A percentile compares a stretch with the other conserved stretches of the same genome.
These are phyloP conservation scores for Trichoderma parareesei DNA, from an alignment of 495 filamentous ascomycete species.

Conservation along the genomic window DNA sequence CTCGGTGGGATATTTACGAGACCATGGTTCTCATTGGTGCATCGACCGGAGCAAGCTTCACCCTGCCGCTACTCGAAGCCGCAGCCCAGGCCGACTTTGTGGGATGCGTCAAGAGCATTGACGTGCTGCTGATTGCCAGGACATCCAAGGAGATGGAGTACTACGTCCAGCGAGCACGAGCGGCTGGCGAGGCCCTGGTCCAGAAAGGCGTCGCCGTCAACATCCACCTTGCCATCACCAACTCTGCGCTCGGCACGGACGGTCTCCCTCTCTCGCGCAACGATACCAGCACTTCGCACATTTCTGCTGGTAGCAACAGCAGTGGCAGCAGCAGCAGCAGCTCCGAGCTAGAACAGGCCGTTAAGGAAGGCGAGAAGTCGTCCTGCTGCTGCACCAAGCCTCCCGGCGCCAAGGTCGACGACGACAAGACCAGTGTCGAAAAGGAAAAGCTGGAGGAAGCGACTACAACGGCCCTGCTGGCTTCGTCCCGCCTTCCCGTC, in stretches of 20 bases:
- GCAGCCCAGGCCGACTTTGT: constrained; percentile 34
- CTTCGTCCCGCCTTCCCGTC: background rate
- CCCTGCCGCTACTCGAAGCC: constrained; percentile 47
- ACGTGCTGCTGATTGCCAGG: constrained; percentile 68
- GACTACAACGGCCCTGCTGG: no score
- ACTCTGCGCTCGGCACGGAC: constrained; percentile 13
- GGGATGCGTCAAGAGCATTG: constrained; percentile 54
- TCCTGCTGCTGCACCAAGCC: constrained; percentile 4
- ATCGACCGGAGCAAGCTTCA: constrained; percentile 50
- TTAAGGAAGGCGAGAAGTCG: background rate
- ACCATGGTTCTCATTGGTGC: constrained; percentile 51
- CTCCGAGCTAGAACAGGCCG: background rate
- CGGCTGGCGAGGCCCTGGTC: background rate
- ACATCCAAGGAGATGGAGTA: constrained; percentile 59
- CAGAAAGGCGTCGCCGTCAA: constrained; percentile 34
- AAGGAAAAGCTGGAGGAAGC: background rate
- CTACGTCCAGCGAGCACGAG: constrained; percentile 45
- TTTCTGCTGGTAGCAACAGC: constrained; percentile 14
- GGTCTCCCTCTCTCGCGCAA: background rate
- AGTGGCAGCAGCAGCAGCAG: background rate
- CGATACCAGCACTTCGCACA: background rate
- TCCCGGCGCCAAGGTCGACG: no score
- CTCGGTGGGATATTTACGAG: constrained; percentile 50
- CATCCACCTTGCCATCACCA: constrained; percentile 37
- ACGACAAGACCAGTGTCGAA: background rate